Percentiles rank a stretch among this genome's conserved stretches.
These are phyloP conservation scores for Gamsiella multidivaricata DNA, from an alignment of 192 early-diverging fungal genomes.

Conservation along the genomic window DNA sequence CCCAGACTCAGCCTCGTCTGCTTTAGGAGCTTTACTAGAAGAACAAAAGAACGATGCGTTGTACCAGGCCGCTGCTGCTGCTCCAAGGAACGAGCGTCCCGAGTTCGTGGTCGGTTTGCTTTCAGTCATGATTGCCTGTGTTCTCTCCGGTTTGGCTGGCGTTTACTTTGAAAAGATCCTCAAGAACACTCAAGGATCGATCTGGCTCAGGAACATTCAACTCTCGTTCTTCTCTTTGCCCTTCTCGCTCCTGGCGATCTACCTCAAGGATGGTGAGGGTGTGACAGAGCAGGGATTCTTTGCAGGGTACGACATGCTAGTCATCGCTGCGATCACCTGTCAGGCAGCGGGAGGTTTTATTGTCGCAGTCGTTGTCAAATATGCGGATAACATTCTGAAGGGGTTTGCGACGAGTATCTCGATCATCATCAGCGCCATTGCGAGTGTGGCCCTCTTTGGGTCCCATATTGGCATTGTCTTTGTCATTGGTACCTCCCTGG, in stretches of 20 bases:
- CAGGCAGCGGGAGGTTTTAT: constrained; percentile 95
- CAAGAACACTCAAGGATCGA: constrained; percentile 79
- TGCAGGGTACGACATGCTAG: constrained; percentile 86
- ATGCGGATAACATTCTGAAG: constrained; percentile 98
- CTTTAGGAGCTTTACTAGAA: constrained; percentile 17
- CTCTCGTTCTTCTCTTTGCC: constrained; percentile 88
- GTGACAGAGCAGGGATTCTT: constrained; percentile 89
- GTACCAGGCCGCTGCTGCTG: constrained; percentile 8
- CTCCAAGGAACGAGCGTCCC: constrained; percentile 38
- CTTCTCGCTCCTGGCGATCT: constrained; percentile 83
- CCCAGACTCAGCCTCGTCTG: constrained; percentile 14
- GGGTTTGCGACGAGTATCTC: constrained; percentile 98
- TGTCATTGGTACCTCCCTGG: constrained; percentile 74
- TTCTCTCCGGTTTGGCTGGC: constrained; percentile 93
- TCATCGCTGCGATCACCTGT: constrained; percentile 82
- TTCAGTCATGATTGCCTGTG: constrained; percentile 84
- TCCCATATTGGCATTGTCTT: constrained; percentile 77
- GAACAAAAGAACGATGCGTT: constrained; percentile 13
- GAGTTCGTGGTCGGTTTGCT: constrained; percentile 78
- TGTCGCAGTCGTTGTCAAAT: constrained; percentile 97
- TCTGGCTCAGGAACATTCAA: constrained; percentile 96
- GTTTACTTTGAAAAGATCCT: constrained; percentile 99
- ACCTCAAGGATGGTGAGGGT: constrained; percentile 77
- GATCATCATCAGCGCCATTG: constrained; percentile 90
- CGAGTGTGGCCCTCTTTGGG: constrained; percentile 84